Evolutionary conservation across 345 rosid genomes (phyloP).

Genomic region (Erysimum cheiranthoides): DNA sequence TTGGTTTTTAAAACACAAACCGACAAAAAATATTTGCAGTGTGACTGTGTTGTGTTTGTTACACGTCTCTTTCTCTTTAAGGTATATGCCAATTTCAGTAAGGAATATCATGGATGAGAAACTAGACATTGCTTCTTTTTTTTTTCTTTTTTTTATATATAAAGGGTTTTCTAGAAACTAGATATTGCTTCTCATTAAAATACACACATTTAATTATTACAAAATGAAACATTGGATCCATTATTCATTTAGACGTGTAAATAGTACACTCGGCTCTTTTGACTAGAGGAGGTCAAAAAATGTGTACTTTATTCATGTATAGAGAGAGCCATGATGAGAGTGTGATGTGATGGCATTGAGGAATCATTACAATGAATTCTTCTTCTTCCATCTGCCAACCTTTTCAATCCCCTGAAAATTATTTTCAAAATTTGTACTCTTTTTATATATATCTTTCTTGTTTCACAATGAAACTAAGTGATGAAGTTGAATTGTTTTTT

Average conservation of each 20-base stretch:
- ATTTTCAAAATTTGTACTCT: neutral
- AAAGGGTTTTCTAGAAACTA: too few relatives aligned
- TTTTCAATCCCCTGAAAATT: neutral
- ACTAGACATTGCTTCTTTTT: neutral
- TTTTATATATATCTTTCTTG: neutral
- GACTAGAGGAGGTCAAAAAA: too few relatives aligned
- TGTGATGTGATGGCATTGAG: too few relatives aligned
- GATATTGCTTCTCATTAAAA: too few relatives aligned
- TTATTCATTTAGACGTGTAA: slow-evolving; percentile 5
- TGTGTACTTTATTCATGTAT: too few relatives aligned
- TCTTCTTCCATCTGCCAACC: slow-evolving; percentile 14
- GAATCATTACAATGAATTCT: neutral
- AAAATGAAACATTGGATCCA: slow-evolving; percentile 2
- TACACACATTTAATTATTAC: neutral
- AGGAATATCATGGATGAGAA: slow-evolving; percentile 13
- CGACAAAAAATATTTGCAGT: neutral
- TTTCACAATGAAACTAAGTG: slow-evolving; percentile 10
- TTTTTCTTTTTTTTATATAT: too few relatives aligned
- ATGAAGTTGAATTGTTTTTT: slow-evolving; percentile 6
- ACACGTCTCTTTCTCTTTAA: slow-evolving; percentile 23
- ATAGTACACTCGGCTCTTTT: slow-evolving; percentile 2
- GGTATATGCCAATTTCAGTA: slow-evolving; percentile 18
- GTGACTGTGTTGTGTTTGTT: neutral
- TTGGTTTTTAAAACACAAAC: neutral
- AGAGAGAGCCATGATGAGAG: slow-evolving; percentile 13